These are phyloP conservation scores for Cladochytrium tenue DNA, from an alignment of 371 early-diverging fungal species.

Conservation along the genomic window DNA sequence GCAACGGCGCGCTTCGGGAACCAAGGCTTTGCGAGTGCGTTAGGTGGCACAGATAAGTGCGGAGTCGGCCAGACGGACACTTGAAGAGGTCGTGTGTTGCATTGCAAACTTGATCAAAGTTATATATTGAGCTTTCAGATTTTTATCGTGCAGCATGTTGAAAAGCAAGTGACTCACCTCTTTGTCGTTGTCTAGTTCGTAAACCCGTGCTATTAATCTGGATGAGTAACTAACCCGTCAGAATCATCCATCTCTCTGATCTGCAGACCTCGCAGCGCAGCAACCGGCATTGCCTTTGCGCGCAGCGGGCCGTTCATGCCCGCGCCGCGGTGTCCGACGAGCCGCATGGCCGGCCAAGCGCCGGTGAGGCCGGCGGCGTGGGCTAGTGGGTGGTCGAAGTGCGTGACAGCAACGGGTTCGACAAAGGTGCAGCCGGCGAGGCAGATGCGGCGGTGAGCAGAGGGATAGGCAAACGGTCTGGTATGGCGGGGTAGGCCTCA, in stretches of 20 bases:
- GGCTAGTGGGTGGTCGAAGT: background rate
- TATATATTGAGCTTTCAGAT: no score
- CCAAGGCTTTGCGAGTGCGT: background rate
- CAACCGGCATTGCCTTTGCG: constrained; percentile 9
- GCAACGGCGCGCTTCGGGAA: background rate
- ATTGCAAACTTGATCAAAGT: no score
- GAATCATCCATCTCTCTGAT: constrained; percentile 72
- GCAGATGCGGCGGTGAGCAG: background rate
- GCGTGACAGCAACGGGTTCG: background rate
- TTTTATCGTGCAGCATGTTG: no score
- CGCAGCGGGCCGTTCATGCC: constrained; percentile 73
- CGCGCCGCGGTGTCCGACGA: constrained; percentile 94
- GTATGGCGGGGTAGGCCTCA: background rate
- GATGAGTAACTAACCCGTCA: no score
- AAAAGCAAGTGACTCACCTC: no score
- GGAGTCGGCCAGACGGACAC: no score
- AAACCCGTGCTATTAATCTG: no score
- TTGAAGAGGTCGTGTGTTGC: no score
- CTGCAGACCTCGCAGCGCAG: no score
- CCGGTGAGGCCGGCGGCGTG: background rate
- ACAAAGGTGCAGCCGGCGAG: background rate
- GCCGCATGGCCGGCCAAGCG: background rate
- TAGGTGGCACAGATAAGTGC: no score
- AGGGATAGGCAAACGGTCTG: background rate
- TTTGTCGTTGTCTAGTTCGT: no score